Base-by-base conservation (phyloP, 495 filamentous ascomycete genomes). In the Aspergillus avenaceus region DNA sequence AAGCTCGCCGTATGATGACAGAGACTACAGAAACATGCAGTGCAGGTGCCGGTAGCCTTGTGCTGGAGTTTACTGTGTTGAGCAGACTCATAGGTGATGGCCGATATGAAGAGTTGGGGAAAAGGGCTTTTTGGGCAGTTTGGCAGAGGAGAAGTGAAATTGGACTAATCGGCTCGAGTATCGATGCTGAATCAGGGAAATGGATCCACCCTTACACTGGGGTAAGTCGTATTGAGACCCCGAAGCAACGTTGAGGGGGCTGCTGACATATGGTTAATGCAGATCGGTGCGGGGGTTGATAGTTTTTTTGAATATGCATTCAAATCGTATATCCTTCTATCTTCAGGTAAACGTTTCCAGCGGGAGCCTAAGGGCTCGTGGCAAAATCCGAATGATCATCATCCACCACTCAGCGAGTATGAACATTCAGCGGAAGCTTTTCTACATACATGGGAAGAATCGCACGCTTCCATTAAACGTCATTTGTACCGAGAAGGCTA, bases 281-380 rank as follows among this genome's bases (percentile, higher is more conserved):
- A 76, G 76, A 92, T 98, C 59, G 93, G 93, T 29, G 93, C 93
- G 1, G 95, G 93, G 14, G 86, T 95, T 55, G 93, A 97, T 66
- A 96, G 91, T 70, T 98, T 97, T 70, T 97, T 92, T 59, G 93
- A 98, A 71, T 98, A 98, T 63, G 93, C 93, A 2, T 78, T 96
- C 62, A 98, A 98, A 63, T 87, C 91, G 2, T 84, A 95, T 55
- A 86, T 98, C 53, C 70, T 98, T 8, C 80, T 97, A 14, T 95
- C 92, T 2, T 84, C 87, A 12, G 72, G 72, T 38, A 61, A 73
- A 28, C 65, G 63, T 8, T 59, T 62, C 8, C 58, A 61, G 7
- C 61, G 66, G 31, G 49, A 74, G 41, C 34, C 44, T 8, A 54
- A 52, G 0, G 74, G 66, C 34, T 70, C 65, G 23, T 74, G 73